Percentiles rank a stretch among this genome's conserved stretches.
Evolutionary conservation across 2,329 filamentous ascomycete species (phyloP).

Genomic region (Cladosporium velox): DNA sequence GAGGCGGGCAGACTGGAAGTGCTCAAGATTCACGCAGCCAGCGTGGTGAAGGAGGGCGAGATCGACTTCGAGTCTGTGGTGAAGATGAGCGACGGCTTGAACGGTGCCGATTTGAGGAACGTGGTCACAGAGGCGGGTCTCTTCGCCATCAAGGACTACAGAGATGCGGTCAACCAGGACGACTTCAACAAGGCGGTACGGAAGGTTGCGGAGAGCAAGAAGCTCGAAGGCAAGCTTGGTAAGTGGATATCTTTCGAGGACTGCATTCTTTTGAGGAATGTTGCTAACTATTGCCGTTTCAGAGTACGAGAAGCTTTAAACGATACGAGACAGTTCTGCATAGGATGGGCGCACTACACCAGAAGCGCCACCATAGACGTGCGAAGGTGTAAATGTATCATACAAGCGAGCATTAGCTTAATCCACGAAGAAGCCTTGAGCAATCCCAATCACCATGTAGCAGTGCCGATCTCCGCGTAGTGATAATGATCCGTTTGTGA

Average conservation of each 20-base stretch:
- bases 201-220: constrained; percentile 97
- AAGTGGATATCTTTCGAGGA: neutral
- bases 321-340: neutral
- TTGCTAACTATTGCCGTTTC: neutral
- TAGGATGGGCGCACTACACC: neutral
- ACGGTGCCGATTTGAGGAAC: constrained; percentile 95
- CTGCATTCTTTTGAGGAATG: neutral
- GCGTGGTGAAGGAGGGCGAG: constrained; percentile 87
- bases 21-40: constrained; percentile 91
- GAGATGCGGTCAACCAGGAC: constrained; percentile 94
- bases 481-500: neutral
- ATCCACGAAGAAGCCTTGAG: constrained; percentile 6
- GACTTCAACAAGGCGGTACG: constrained; percentile 99
- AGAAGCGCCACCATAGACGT: constrained; percentile 1
- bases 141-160: constrained; percentile 97
- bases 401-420: constrained; percentile 17
- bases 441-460: neutral
- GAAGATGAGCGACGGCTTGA: constrained; percentile 99
- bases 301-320: constrained; percentile 18
- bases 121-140: constrained; percentile 97
- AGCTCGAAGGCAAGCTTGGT: constrained; percentile 87
- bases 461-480: neutral
- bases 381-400: constrained; percentile 14
- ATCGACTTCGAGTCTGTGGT: constrained; percentile 99
- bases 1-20: constrained; percentile 96